These are phyloP conservation scores for Vitis hybrid DNA, from an alignment of 177 flowering plant genomes.

Conservation along the genomic window DNA sequence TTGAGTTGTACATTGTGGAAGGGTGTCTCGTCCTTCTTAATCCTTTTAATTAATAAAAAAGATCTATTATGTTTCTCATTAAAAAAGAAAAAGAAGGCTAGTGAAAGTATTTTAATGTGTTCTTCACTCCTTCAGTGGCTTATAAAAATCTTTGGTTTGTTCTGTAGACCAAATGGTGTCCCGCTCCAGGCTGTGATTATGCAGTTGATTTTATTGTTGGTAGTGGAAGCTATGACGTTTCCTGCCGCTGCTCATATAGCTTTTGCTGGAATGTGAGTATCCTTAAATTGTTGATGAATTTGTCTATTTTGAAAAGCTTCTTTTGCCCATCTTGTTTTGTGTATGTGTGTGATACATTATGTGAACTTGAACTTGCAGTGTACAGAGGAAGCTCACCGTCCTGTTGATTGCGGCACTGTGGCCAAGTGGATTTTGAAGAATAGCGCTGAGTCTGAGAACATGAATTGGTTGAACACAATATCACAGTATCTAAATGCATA, in stretches of 20 bases:
- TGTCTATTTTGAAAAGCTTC: not conserved
- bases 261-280: constrained; percentile 58
- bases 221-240: constrained; percentile 45
- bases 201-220: constrained; percentile 47
- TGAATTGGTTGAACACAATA: constrained; percentile 40
- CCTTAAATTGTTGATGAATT: not conserved
- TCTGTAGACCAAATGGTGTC: constrained; percentile 51
- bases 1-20: too few relatives aligned
- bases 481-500: not conserved
- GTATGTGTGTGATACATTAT: not conserved
- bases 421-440: constrained; percentile 54
- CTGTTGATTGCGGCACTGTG: constrained; percentile 53
- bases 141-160: not conserved
- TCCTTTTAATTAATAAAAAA: too few relatives aligned
- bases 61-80: not conserved
- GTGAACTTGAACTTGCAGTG: constrained; percentile 32
- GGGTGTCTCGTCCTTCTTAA: too few relatives aligned
- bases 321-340: not conserved
- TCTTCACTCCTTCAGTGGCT: not conserved
- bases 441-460: constrained; percentile 51
- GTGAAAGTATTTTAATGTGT: constrained; percentile 8
- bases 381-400: constrained; percentile 61
- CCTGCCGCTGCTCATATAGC: constrained; percentile 43
- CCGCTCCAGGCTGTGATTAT: constrained; percentile 54
- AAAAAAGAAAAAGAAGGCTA: not conserved